These are phyloP conservation scores for Alectoria sarmentosa DNA, from an alignment of 495 filamentous ascomycete species.

Conservation along the genomic window DNA sequence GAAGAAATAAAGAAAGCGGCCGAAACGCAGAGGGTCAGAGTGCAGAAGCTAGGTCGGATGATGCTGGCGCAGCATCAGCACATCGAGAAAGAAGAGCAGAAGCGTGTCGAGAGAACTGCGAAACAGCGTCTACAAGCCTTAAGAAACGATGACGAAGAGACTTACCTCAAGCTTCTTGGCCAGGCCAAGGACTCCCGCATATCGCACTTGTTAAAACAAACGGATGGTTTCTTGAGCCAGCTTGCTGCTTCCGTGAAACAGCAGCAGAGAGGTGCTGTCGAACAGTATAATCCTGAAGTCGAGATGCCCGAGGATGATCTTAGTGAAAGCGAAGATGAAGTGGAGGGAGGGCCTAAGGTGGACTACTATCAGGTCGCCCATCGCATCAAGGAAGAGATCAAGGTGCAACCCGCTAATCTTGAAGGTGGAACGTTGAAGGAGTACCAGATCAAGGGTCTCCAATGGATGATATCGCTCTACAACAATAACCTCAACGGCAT, in stretches of 20 bases:
- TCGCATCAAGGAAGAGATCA: constrained; percentile 86
- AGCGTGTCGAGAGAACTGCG: constrained; percentile 89
- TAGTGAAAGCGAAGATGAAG: constrained; percentile 57
- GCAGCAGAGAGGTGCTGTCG: constrained; percentile 71
- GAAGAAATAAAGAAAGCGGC: constrained; percentile 54
- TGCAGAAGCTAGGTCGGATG: constrained; percentile 77
- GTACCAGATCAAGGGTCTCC: constrained; percentile 94
- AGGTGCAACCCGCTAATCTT: constrained; percentile 70
- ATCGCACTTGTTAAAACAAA: constrained; percentile 90
- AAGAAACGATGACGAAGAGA: constrained; percentile 98
- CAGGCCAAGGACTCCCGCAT: constrained; percentile 99
- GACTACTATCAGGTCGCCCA: constrained; percentile 99
- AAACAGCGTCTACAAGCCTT: constrained; percentile 98
- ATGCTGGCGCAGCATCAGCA: constrained; percentile 86
- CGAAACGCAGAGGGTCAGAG: constrained; percentile 52
- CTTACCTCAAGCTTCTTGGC: constrained; percentile 91
- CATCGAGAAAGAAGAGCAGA: constrained; percentile 98
- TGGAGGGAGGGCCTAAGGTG: constrained; percentile 61
- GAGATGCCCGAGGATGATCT: constrained; percentile 46
- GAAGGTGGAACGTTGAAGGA: constrained; percentile 92
- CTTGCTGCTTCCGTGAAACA: constrained; percentile 86
- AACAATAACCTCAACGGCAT: constrained; percentile 99
- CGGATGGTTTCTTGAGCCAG: constrained; percentile 92
- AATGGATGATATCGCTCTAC: constrained; percentile 99
- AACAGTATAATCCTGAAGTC: constrained; percentile 67